phyloP scores from a whole-genome alignment of 1,284 basidiomycete genomes.

The Sporisorium exsertum region DNA sequence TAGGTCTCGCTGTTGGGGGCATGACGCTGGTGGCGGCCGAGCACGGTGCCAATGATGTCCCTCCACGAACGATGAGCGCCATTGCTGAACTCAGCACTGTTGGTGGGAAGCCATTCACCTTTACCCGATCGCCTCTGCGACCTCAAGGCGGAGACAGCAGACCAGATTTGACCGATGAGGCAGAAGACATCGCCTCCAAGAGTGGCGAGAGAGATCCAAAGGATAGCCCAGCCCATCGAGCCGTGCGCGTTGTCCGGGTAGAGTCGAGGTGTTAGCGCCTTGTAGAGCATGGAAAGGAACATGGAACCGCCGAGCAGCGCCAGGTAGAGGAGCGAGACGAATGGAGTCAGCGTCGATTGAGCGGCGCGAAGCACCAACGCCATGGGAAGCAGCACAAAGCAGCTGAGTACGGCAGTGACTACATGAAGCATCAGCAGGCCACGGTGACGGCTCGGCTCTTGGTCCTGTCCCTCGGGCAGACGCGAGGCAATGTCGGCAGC shows the following conservation, averaged over 20 bases:
- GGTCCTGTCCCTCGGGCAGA: conserved; percentile 7
- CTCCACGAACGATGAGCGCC: conserved; percentile 17
- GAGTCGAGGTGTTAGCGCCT: conserved; percentile 57
- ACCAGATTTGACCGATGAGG: conserved; percentile 40
- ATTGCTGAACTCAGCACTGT: not conserved
- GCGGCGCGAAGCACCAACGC: conserved; percentile 59
- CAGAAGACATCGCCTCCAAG: conserved; percentile 53
- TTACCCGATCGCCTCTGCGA: conserved; percentile 7
- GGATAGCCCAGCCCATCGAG: conserved; percentile 52
- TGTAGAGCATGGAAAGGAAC: conserved; percentile 59
- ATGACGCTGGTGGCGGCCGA: conserved; percentile 15
- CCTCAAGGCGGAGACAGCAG: conserved; percentile 12
- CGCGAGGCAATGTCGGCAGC: conserved; percentile 49
- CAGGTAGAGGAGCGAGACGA: conserved; percentile 56
- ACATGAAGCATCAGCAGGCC: conserved; percentile 47
- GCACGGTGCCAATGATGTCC: conserved; percentile 23
- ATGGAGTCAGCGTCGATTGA: conserved; percentile 54
- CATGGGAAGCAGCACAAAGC: conserved; percentile 62
- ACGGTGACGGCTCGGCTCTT: conserved; percentile 44
- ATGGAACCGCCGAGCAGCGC: conserved; percentile 45
- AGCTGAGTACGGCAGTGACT: conserved; percentile 51
- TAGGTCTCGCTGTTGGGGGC: conserved; percentile 22
- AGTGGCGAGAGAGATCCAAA: conserved; percentile 55
- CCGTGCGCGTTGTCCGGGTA: conserved; percentile 62
- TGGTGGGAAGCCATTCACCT: conserved; percentile 17